Evolutionary conservation across 495 filamentous ascomycete species (phyloP), one percentile per base, ranked within the genome.

Genomic region (Penicillium cosmopolitanum): DNA sequence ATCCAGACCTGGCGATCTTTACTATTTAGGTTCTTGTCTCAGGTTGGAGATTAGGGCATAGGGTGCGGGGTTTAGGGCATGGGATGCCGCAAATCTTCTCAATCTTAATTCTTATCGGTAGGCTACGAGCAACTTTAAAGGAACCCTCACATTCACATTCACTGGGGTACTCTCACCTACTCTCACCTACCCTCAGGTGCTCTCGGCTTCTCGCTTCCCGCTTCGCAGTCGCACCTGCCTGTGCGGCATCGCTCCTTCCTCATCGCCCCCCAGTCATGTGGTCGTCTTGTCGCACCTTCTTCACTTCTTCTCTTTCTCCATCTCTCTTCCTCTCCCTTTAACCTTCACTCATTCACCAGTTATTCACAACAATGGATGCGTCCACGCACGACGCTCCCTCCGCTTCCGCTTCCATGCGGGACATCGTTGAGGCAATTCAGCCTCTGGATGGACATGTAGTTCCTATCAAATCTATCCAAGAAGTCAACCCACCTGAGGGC

Each of bases 391-490:
- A 9, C 28, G 2, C 28, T 2, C 28, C 5, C 5, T 3, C 28
- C 15, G 16, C 4, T 13, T 3, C 28, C 15, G 16, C 4, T 13
- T 12, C 36, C 7, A 51, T 68, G 5, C 28, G 64, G 50, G 55
- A 65, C 16, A 50, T 62, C 4, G 28, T 79, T 15, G 53, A 58
- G 15, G 63, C 36, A 2, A 57, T 79, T 8, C 34, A 60, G 35
- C 73, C 76, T 31, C 61, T 77, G 1, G 33, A 53, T 9, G 78
- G 78, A 23, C 38, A 70, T 9, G 63, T 77, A 6, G 44, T 66
- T n/a, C 70, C 78, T 5, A 68, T 80, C 42, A 65, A 61, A 36
- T 77, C 78, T 0, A 66, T 79, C 2, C 78, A 80, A 40, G 74
- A 80, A 58, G 73, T 71, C n/a, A 70, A 57, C 7, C 73, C 78